phyloP scores from a whole-genome alignment of 345 rosid species.

The Eucalyptus regnans region DNA sequence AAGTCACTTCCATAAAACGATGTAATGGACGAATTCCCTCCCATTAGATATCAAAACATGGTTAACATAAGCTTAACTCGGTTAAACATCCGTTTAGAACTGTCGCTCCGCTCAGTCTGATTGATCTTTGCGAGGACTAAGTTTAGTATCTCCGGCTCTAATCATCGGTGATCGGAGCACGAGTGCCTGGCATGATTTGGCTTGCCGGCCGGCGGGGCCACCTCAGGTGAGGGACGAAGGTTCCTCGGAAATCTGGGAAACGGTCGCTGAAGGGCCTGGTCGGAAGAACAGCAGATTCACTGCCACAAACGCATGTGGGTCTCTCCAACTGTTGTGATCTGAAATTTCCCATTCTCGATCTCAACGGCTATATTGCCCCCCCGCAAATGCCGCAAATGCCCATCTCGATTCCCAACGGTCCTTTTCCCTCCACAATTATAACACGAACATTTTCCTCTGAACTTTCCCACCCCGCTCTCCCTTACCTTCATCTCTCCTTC shows the following conservation, averaged over 20 bases:
- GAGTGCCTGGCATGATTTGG: not conserved
- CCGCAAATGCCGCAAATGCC: not conserved
- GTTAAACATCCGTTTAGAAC: rapidly evolving
- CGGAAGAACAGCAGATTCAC: not conserved
- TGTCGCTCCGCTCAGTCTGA: rapidly evolving
- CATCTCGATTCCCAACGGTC: constrained; percentile 42
- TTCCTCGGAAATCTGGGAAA: not conserved
- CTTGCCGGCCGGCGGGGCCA: not conserved
- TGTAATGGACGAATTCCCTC: not conserved
- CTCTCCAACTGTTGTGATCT: not conserved
- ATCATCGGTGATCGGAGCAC: too few species aligned
- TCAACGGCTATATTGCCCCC: constrained; percentile 40
- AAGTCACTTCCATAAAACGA: not conserved
- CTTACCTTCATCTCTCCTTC: not conserved
- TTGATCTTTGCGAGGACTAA: too few species aligned
- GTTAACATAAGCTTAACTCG: rapidly evolving
- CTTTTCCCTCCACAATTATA: constrained; percentile 11
- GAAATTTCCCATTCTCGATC: not conserved
- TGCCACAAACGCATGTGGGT: not conserved
- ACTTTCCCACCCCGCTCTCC: not conserved
- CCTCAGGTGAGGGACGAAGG: not conserved
- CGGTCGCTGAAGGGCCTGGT: not conserved
- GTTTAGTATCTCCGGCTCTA: not conserved
- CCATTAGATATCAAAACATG: not conserved
- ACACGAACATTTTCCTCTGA: not conserved